These are phyloP conservation scores for Lenzites betulinus DNA, from an alignment of 768 basidiomycete species.

Conservation along the genomic window DNA sequence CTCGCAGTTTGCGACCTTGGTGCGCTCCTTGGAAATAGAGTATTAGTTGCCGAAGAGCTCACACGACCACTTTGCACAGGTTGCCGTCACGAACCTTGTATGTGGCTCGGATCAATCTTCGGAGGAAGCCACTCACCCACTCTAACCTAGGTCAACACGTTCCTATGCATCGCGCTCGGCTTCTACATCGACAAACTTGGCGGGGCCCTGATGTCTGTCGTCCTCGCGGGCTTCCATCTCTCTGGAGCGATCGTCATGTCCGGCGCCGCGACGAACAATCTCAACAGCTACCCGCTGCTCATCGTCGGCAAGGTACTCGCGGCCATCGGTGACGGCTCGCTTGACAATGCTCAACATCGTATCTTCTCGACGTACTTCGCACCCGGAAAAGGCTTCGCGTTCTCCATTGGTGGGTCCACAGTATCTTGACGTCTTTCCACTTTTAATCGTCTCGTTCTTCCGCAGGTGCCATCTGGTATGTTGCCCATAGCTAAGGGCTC, in stretches of 20 bases:
- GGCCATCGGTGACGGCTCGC: conserved; percentile 42
- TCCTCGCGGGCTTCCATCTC: conserved; percentile 41
- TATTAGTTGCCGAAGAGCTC: neutral
- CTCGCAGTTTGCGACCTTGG: conserved; percentile 45
- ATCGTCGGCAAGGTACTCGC: conserved; percentile 44
- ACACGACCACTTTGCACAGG: conserved; percentile 23
- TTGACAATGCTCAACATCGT: conserved; percentile 46
- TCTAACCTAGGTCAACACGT: conserved; percentile 40
- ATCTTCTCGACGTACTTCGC: conserved; percentile 48
- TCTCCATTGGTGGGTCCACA: conserved; percentile 34
- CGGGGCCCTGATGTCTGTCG: conserved; percentile 39
- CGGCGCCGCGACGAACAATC: conserved; percentile 39
- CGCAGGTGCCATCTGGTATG: conserved; percentile 36
- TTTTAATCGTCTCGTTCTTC: neutral
- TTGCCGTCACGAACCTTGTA: conserved; percentile 41
- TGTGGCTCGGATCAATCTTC: neutral
- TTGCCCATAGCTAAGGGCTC: neutral
- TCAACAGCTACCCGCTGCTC: conserved; percentile 43
- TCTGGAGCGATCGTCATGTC: conserved; percentile 40
- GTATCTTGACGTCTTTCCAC: no score
- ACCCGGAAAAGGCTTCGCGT: conserved; percentile 43
- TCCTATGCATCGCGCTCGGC: conserved; percentile 43
- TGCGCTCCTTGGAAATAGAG: conserved; percentile 13
- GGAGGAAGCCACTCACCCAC: neutral
- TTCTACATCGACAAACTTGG: conserved; percentile 46